Evolutionary conservation across 169 alveolate genomes (phyloP), one percentile per base, ranked within the genome.

Genomic region (Sarcocystis neurona): DNA sequence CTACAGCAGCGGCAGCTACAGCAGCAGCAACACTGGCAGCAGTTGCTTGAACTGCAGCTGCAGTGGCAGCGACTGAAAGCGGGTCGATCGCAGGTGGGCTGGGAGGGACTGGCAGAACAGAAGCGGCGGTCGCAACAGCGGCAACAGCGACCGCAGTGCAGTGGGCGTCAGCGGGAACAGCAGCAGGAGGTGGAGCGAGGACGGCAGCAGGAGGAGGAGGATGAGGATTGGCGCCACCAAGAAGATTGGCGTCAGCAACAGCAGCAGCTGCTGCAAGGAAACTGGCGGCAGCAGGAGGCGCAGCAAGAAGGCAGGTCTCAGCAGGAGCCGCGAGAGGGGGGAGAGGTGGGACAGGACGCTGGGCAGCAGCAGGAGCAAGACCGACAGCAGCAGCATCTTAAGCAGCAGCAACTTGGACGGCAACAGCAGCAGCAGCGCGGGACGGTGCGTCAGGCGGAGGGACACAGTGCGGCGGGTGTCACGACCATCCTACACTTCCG

Each of bases 351-450:
- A n/a, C n/a, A n/a, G n/a, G n/a, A n/a, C n/a, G 47, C 56, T 10
- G 32, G 15, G 37, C 18, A n/a, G n/a, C 39, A n/a, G 41, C n/a
- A n/a, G 41, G 18, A n/a, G n/a, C 80, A 12, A 72, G 50, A 72
- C 23, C 80, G 41, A 50, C 80, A 72, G 47, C 80, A 72, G 80
- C 80, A 72, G 50, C 80, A 39, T 46, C 80, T 15, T 46, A 46
- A 72, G 80, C n/a, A 12, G 80, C 32, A 72, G n/a, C 80, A 72
- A 27, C 41, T 37, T 50, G 32, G 32, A 15, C 50, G 32, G 47
- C 80, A 72, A 30, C 80, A 72, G 80, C 80, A 37, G 80, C 80
- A 37, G 80, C 80, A 37, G 80, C 80, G n/a, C n/a, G n/a, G n/a
- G n/a, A n/a, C n/a, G n/a, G n/a, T n/a, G n/a, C n/a, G n/a, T n/a